phyloP scores from a whole-genome alignment of 352 stramenopile genomes.

The Phytophthora sp. region DNA sequence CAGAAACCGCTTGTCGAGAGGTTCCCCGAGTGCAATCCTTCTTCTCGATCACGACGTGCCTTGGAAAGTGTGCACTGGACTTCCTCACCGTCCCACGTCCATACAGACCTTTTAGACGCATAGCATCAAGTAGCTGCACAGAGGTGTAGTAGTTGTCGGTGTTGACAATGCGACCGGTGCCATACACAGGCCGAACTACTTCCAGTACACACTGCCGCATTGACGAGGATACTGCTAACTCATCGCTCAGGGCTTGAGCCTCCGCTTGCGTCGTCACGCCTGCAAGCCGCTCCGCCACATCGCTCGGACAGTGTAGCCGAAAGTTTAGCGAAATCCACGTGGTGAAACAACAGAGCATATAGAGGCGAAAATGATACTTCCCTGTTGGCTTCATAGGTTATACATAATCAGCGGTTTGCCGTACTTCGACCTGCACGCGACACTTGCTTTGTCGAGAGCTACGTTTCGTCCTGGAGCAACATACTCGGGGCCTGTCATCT shows the following conservation, averaged over 20 bases:
- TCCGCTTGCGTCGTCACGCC: neutral
- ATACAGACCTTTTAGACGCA: neutral
- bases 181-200: neutral
- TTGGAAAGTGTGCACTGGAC: neutral
- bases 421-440: neutral
- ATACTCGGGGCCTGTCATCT: neutral
- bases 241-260: neutral
- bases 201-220: neutral
- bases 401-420: neutral
- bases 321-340: neutral
- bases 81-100: neutral
- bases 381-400: neutral
- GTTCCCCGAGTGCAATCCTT: neutral
- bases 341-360: neutral
- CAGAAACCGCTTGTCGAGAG: neutral
- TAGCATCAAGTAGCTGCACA: neutral
- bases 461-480: neutral
- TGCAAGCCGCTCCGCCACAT: neutral
- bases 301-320: neutral
- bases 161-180: neutral
- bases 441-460: neutral
- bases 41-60: neutral
- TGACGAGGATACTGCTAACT: neutral
- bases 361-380: neutral
- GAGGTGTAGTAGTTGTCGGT: conserved; percentile 3